Percentiles rank a stretch among this genome's conserved stretches.
Conservation (phyloP, 208 protist species). For the Wallacemonas sp. region DNA sequence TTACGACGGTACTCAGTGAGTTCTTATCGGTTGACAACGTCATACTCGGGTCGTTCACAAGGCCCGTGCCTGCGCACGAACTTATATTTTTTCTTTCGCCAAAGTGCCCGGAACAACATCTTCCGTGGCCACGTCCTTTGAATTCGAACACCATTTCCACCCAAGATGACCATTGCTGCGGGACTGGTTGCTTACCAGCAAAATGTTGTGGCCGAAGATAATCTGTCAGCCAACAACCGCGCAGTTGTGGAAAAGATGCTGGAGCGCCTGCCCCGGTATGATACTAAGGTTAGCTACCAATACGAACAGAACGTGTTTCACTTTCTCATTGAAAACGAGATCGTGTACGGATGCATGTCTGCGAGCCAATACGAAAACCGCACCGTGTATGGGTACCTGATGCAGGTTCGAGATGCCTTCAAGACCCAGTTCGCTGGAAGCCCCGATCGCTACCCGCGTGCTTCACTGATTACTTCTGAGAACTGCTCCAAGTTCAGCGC, state of each 20-base stretch:
- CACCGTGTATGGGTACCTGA: constrained; percentile 71
- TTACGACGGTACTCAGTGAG: too few relatives aligned
- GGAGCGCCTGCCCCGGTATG: constrained; percentile 64
- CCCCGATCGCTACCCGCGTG: constrained; percentile 44
- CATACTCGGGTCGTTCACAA: too few relatives aligned
- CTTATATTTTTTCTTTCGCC: too few relatives aligned
- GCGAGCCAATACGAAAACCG: constrained; percentile 48
- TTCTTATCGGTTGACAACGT: too few relatives aligned
- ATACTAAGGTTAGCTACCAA: constrained; percentile 80
- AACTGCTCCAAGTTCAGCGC: constrained; percentile 48
- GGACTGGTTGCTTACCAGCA: constrained; percentile 57
- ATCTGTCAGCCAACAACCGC: constrained; percentile 35
- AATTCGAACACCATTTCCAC: too few relatives aligned
- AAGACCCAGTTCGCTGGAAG: constrained; percentile 63
- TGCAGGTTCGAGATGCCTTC: constrained; percentile 64
- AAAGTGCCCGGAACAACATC: too few relatives aligned
- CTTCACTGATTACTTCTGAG: constrained; percentile 37
- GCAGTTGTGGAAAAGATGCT: constrained; percentile 65
- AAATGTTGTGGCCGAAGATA: constrained; percentile 51
- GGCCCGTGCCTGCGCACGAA: too few relatives aligned
- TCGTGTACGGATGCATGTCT: constrained; percentile 77
- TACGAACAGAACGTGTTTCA: constrained; percentile 74
- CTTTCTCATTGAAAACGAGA: constrained; percentile 84
- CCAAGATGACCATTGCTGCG: constrained; percentile 50
- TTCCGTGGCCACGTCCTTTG: too few relatives aligned